Evolutionary conservation across 2,329 filamentous ascomycete genomes (phyloP).

Genomic region (Fusarium albidum): DNA sequence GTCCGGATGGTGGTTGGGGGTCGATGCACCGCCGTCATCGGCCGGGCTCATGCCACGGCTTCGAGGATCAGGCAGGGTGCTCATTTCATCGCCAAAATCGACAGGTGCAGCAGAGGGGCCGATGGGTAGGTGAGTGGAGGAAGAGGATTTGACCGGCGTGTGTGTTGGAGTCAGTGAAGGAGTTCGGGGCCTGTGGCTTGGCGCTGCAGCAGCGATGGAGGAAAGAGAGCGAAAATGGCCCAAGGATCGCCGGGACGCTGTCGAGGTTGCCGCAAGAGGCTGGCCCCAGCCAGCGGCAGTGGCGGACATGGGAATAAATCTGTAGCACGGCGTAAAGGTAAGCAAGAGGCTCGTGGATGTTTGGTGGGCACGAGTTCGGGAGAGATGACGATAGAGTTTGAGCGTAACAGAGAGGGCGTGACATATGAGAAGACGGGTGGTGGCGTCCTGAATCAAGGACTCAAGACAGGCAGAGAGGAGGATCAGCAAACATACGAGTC

Average conservation of each 20-base stretch:
- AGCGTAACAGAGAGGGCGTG: constrained; percentile 8
- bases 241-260: constrained; percentile 47
- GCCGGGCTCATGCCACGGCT: constrained; percentile 60
- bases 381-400: constrained; percentile 22
- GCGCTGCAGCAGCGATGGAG: constrained; percentile 55
- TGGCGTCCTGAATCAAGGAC: constrained; percentile 28
- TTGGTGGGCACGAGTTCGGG: constrained; percentile 12
- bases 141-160: constrained; percentile 50
- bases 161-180: constrained; percentile 45
- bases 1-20: constrained; percentile 59
- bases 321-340: constrained; percentile 41
- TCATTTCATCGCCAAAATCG: constrained; percentile 68
- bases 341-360: constrained; percentile 14
- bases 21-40: constrained; percentile 44
- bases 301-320: constrained; percentile 57
- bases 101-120: constrained; percentile 49
- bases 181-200: constrained; percentile 48
- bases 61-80: constrained; percentile 73
- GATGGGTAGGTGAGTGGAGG: constrained; percentile 47
- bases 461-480: constrained; percentile 17
- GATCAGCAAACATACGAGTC: constrained; percentile 42
- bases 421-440: constrained; percentile 10
- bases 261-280: constrained; percentile 42
- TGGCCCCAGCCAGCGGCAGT: constrained; percentile 61
- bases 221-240: constrained; percentile 64